Base-by-base conservation (phyloP, 768 basidiomycete genomes). In the Russula lepida region DNA sequence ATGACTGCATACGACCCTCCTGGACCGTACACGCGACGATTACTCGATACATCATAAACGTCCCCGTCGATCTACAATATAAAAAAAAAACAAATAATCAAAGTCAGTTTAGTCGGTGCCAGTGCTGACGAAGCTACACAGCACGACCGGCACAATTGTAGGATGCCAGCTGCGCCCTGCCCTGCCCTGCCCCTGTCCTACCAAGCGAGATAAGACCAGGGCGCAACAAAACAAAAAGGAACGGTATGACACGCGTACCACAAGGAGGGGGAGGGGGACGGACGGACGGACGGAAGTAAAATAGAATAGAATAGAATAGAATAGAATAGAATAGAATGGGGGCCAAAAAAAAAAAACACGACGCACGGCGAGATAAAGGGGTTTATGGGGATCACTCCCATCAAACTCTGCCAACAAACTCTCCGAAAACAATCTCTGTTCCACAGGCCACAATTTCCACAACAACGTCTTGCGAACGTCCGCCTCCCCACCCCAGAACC, bases 11-110 rank as follows among this genome's bases (percentile, higher is more conserved):
- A 92, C 44, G 89, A 81, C 41, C 93, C 95, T 15, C 94, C 95
- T 41, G 86, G 88, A 54, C 94, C 92, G 71, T 98, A 98, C 11
- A 81, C 78, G 23, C 87, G 79, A 60, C 79, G 77, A 66, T 84
- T 85, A 63, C 80, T 79, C n/a, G 86, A 83, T 55, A 98, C 95
- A 69, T 98, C 95, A 73, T 85, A 98, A 8, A 98, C 92, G 55
- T 89, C 88, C 13, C 90, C 89, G 70, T 93, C 91, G 71, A 98
- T 88, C 91, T 92, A 70, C 39, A 23, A 46, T 1, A 13, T 92
- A 70, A 33, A 23, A 46, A 1, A 13, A 33, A 30, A 23, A 37
- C 25, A 30, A 39, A 35, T 37, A 37, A 15, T 17, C 9, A 50
- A 23, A 48, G 56, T 46, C 48, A 68, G 63, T 58, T 58, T 62